Conservation (phyloP, 140 eudicot species). For the Stevia rebaudiana region DNA sequence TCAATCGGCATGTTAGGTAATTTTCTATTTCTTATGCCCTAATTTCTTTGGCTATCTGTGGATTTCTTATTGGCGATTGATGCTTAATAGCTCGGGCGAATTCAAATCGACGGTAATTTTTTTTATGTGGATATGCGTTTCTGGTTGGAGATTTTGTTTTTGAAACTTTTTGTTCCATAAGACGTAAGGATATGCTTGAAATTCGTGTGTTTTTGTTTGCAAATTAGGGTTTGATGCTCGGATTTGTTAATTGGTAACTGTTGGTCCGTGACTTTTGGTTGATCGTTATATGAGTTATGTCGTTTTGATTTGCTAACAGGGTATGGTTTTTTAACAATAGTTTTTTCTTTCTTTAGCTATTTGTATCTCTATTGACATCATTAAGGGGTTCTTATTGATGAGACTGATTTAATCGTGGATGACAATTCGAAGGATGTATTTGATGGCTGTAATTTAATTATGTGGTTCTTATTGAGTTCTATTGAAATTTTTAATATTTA, state of each 20-base stretch:
- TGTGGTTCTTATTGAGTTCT: background rate
- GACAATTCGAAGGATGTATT: background rate
- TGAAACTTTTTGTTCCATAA: background rate
- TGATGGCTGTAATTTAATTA: background rate
- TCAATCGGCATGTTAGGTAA: conserved; percentile 1
- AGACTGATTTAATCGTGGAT: background rate
- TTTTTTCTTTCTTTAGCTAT: background rate
- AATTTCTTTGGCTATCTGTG: background rate
- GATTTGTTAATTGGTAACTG: background rate
- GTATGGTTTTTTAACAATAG: background rate
- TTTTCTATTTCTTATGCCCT: background rate
- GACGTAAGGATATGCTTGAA: background rate
- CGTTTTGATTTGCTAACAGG: background rate
- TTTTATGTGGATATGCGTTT: background rate
- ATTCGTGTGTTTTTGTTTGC: background rate
- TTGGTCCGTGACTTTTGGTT: background rate
- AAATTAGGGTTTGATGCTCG: background rate
- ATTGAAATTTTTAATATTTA: background rate
- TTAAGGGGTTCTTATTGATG: background rate
- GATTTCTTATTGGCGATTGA: background rate
- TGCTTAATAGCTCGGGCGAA: background rate
- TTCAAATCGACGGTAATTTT: background rate
- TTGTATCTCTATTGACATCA: background rate
- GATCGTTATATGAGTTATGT: background rate
- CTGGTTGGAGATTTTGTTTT: background rate